Conservation (phyloP, 345 rosid genomes). For the Toxicodendron radicans region DNA sequence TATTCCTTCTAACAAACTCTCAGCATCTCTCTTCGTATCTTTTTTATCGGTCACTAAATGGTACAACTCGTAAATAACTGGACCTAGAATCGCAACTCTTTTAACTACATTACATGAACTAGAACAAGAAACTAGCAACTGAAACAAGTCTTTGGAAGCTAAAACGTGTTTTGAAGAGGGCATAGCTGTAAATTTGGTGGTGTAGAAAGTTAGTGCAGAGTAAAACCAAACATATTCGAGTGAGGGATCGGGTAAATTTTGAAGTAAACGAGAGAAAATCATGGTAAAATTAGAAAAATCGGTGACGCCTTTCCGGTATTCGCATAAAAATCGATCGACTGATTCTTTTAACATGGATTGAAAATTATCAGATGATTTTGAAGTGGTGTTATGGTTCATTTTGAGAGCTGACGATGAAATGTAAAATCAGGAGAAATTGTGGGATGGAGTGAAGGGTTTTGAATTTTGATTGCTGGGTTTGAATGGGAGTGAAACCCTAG, state of each 20-base stretch:
- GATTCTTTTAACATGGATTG: conserved; percentile 64
- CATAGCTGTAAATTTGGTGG: conserved; percentile 28
- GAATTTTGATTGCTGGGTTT: background rate
- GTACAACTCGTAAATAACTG: conserved; percentile 55
- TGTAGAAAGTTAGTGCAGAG: conserved; percentile 53
- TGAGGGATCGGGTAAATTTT: conserved; percentile 50
- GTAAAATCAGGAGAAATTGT: conserved; percentile 17
- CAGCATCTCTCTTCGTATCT: conserved; percentile 35
- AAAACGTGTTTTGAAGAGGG: conserved; percentile 29
- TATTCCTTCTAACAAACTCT: conserved; percentile 54
- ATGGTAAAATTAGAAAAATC: conserved; percentile 64
- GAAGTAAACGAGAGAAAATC: conserved; percentile 62
- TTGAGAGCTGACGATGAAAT: conserved; percentile 8
- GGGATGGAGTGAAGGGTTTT: conserved; percentile 6
- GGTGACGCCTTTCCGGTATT: conserved; percentile 43
- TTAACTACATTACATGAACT: conserved; percentile 39
- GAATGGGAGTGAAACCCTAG: conserved; percentile 33
- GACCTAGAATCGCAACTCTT: conserved; percentile 57
- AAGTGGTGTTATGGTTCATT: conserved; percentile 28
- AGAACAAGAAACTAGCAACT: conserved; percentile 55
- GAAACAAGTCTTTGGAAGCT: conserved; percentile 48
- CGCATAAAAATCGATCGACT: conserved; percentile 47
- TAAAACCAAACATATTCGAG: conserved; percentile 76
- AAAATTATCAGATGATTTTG: conserved; percentile 26
- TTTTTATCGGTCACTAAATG: conserved; percentile 18